Evolutionary conservation across 1,139 yeast species (phyloP), one percentile per base, ranked within the genome.

Genomic region (Geotrichum reessii): DNA sequence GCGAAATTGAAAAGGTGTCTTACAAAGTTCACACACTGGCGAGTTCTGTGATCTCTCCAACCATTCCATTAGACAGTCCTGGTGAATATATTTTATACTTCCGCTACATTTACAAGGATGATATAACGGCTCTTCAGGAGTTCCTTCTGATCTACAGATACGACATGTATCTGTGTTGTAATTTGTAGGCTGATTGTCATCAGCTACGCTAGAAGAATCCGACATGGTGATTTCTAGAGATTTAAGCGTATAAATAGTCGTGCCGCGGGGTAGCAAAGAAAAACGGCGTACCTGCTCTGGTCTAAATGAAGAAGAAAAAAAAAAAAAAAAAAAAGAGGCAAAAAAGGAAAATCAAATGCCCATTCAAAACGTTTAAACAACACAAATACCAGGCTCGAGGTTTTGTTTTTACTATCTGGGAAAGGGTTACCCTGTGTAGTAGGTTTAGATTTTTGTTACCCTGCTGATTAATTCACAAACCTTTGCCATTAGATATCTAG

Each of bases 51-150:
- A 82, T 64, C 85, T 83, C 60, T 78, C 79, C 47, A 93, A 78
- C 99, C 99, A 93, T 69, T 90, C 96, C 67, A 85, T 76, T 53
- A 93, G 75, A 74, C 99, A 93, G 55, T 86, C 95, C 71, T 93
- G 96, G 73, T 93, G 99, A 59, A 93, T 89, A 68, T 85, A 91
- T 70, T 87, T 87, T 69, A 93, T 95, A 31, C 96, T 87, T 1
- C 99, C 99, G 61, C 91, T 81, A 73, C 99, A 93, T 68, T 83
- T 85, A 73, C 99, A 93, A 1, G 99, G 99, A 72, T 89, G 93
- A 63, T 82, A 86, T 55, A 93, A 76, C 2, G 97, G 97, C 64
- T 89, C 93, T 1, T 80, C 82, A 0, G 74, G 75, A 0, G 95
- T 82, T n/a, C 83, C 93, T 67, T 90, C 98, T 53, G 95, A 93